Conservation (phyloP, 768 basidiomycete genomes). For the Tylopilus felleus region DNA sequence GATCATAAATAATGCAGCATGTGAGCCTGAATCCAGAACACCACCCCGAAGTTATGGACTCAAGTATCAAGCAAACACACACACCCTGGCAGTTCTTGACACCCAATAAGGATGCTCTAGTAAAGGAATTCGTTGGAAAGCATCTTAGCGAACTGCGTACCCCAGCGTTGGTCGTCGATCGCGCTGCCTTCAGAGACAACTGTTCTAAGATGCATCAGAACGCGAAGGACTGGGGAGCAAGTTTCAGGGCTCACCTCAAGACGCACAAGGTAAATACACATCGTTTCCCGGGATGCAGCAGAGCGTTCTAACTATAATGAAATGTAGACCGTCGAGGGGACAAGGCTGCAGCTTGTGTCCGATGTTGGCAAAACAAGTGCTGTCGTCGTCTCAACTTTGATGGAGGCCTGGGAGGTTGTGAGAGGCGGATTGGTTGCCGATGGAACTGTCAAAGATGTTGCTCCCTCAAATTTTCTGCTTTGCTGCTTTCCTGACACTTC, state of each 20-base stretch:
- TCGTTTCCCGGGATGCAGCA: not conserved
- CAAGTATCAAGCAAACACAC: slow-evolving; percentile 38
- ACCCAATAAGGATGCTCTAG: slow-evolving; percentile 49
- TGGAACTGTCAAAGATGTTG: slow-evolving; percentile 73
- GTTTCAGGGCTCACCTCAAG: slow-evolving; percentile 82
- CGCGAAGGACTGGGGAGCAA: slow-evolving; percentile 62
- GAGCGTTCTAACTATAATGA: slow-evolving; percentile 7
- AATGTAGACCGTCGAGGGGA: slow-evolving; percentile 69
- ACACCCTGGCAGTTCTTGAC: slow-evolving; percentile 42
- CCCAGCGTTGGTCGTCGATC: slow-evolving; percentile 76
- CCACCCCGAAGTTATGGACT: slow-evolving; percentile 17
- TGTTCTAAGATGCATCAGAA: slow-evolving; percentile 70
- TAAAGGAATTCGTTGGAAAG: slow-evolving; percentile 56
- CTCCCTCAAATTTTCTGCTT: not conserved
- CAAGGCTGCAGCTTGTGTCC: slow-evolving; percentile 63
- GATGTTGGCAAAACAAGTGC: slow-evolving; percentile 50
- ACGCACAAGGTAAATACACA: slow-evolving; percentile 61
- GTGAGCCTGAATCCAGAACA: not conserved
- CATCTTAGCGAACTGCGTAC: slow-evolving; percentile 59
- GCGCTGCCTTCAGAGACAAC: slow-evolving; percentile 66
- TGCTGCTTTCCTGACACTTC: slow-evolving; percentile 4
- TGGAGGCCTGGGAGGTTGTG: slow-evolving; percentile 78
- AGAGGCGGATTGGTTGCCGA: slow-evolving; percentile 65
- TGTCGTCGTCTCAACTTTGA: slow-evolving; percentile 76
- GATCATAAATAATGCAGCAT: slow-evolving; percentile 1